These are phyloP conservation scores for Calonectria pseudoturangicola DNA, from an alignment of 2,329 filamentous ascomycete species.

Conservation along the genomic window DNA sequence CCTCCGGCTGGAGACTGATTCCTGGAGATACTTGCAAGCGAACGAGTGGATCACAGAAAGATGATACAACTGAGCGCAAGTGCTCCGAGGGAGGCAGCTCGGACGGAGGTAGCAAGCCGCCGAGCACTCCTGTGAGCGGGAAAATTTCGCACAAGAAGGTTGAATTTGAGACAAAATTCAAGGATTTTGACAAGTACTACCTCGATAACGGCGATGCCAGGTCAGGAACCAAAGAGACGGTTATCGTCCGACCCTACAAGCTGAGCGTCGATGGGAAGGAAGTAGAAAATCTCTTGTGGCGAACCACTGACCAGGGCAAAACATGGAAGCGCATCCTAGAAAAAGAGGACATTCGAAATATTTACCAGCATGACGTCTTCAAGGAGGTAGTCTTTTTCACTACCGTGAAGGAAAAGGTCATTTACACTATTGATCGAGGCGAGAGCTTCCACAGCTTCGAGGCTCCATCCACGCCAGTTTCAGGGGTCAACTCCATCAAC, in stretches of 20 bases:
- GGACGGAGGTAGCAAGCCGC: constrained; percentile 53
- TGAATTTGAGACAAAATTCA: constrained; percentile 76
- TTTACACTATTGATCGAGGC: constrained; percentile 89
- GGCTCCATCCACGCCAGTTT: constrained; percentile 73
- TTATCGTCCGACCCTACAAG: constrained; percentile 72
- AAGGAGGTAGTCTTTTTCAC: constrained; percentile 92
- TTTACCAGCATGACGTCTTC: constrained; percentile 87
- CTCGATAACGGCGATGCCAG: constrained; percentile 84
- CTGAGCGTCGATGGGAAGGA: constrained; percentile 54
- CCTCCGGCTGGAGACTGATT: constrained; percentile 93
- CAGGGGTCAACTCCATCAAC: constrained; percentile 69
- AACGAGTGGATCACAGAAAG: constrained; percentile 77
- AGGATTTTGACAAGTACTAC: constrained; percentile 78
- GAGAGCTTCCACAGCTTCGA: constrained; percentile 83
- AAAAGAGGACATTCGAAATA: constrained; percentile 79
- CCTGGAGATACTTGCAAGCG: constrained; percentile 85
- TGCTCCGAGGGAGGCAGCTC: constrained; percentile 78
- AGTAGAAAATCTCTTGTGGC: constrained; percentile 76
- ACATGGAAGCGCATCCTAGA: constrained; percentile 84
- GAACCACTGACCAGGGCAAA: constrained; percentile 92
- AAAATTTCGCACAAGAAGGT: constrained; percentile 78
- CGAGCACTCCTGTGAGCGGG: constrained; percentile 76
- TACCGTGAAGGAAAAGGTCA: constrained; percentile 78
- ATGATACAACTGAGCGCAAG: constrained; percentile 82
- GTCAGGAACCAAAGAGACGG: constrained; percentile 81